phyloP scores from a whole-genome alignment of 257 asterid species.

The Plantago ovata region DNA sequence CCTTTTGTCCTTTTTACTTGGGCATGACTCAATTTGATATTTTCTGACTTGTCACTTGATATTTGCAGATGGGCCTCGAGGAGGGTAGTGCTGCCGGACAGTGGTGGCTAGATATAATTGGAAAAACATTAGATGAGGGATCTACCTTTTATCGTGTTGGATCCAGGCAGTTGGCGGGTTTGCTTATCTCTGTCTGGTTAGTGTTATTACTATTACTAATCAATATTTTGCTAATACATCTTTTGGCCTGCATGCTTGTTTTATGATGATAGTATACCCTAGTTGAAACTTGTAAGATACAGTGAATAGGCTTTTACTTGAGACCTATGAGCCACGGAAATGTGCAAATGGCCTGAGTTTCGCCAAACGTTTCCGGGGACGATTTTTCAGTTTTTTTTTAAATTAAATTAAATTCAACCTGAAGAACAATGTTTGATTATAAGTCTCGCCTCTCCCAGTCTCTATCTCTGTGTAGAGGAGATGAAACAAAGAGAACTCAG shows the following conservation, averaged over 20 bases:
- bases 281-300: too few relatives aligned
- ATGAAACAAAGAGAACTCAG: too few relatives aligned
- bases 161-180: conserved; percentile 97
- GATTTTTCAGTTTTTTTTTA: too few relatives aligned
- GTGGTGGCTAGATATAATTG: conserved; percentile 97
- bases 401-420: too few relatives aligned
- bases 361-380: too few relatives aligned
- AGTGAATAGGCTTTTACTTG: too few relatives aligned
- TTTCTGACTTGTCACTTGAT: conserved; percentile 9
- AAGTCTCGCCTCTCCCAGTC: too few relatives aligned
- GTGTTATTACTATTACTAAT: conserved; percentile 24
- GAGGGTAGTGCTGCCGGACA: conserved; percentile 98
- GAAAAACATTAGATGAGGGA: conserved; percentile 87
- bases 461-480: too few relatives aligned
- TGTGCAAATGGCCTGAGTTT: too few relatives aligned
- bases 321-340: too few relatives aligned
- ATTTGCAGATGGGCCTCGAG: conserved; percentile 78
- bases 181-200: conserved; percentile 91
- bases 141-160: conserved; percentile 80
- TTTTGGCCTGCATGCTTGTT: not conserved
- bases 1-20: not conserved
- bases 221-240: not conserved
- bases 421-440: too few relatives aligned
- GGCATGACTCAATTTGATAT: conserved; percentile 6
- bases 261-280: not conserved